A percentile compares a stretch with the other conserved stretches of the same genome.
Conservation (phyloP, 179 eudicot genomes). For the Sideroxylon spinosum region DNA sequence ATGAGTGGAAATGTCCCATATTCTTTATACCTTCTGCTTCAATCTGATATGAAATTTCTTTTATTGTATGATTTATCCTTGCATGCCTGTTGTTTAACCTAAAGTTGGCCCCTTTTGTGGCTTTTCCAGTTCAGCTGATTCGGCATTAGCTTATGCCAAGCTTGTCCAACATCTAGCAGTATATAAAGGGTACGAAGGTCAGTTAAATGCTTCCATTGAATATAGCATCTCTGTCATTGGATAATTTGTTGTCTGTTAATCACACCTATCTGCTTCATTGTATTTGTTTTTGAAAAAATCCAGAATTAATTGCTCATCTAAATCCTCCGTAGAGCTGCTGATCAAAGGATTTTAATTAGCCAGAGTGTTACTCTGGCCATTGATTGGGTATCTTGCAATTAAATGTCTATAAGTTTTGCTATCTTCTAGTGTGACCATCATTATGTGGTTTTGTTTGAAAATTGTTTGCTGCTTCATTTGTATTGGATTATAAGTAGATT, state of each 20-base stretch:
- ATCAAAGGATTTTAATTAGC: neutral
- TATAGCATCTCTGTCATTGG: neutral
- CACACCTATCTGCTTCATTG: neutral
- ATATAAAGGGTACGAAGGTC: conserved; percentile 87
- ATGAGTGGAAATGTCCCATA: neutral
- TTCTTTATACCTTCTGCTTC: conserved; percentile 11
- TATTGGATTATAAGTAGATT: neutral
- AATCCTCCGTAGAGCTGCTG: neutral
- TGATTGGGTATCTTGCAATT: neutral
- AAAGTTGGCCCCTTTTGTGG: neutral
- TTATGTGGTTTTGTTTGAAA: neutral
- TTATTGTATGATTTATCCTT: neutral
- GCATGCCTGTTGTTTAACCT: conserved; percentile 5
- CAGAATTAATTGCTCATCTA: neutral
- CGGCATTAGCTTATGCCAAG: conserved; percentile 80
- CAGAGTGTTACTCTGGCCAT: neutral
- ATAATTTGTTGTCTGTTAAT: neutral
- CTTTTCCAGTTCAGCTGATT: conserved; percentile 60
- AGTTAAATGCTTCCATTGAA: conserved; percentile 19
- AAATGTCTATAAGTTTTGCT: neutral
- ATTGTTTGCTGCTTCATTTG: neutral
- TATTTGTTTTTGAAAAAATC: conserved; percentile 4
- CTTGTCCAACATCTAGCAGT: conserved; percentile 88
- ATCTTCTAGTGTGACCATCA: neutral
- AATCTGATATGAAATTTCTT: neutral